Conservation (phyloP, 352 stramenopile genomes). For the Phytophthora europaea region DNA sequence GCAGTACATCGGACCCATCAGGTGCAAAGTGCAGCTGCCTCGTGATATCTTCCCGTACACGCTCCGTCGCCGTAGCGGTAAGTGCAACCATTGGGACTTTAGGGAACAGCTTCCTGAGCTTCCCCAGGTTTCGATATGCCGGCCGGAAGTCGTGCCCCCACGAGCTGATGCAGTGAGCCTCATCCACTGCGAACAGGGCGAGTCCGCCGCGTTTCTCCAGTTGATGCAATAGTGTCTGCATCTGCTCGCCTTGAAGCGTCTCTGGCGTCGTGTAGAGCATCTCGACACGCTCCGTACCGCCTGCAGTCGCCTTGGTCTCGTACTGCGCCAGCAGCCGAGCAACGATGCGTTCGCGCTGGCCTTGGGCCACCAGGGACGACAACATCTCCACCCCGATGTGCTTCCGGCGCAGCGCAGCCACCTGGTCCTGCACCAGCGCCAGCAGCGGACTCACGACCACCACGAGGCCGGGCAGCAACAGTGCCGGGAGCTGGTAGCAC, state of each 20-base stretch:
- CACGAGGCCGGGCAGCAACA: slow-evolving; percentile 76
- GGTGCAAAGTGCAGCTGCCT: slow-evolving; percentile 48
- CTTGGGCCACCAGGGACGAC: slow-evolving; percentile 54
- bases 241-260: slow-evolving; percentile 65
- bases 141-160: slow-evolving; percentile 93
- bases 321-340: slow-evolving; percentile 38
- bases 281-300: slow-evolving; percentile 37
- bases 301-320: neutral
- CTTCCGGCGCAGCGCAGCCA: slow-evolving; percentile 64
- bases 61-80: slow-evolving; percentile 89
- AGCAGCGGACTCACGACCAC: slow-evolving; percentile 92
- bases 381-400: slow-evolving; percentile 66
- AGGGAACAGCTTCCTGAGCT: slow-evolving; percentile 44
- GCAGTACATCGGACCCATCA: slow-evolving; percentile 46
- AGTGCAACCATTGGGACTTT: slow-evolving; percentile 83
- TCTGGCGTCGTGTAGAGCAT: slow-evolving; percentile 93
- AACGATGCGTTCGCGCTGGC: slow-evolving; percentile 41
- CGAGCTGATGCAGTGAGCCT: slow-evolving; percentile 94
- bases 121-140: slow-evolving; percentile 60
- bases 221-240: slow-evolving; percentile 53
- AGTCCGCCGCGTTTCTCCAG: slow-evolving; percentile 39
- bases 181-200: slow-evolving; percentile 85
- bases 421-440: slow-evolving; percentile 91
- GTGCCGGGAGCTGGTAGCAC: slow-evolving; percentile 95
- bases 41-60: slow-evolving; percentile 73